phyloP scores from a whole-genome alignment of 177 flowering plant species.

The Tripterygium wilfordii region DNA sequence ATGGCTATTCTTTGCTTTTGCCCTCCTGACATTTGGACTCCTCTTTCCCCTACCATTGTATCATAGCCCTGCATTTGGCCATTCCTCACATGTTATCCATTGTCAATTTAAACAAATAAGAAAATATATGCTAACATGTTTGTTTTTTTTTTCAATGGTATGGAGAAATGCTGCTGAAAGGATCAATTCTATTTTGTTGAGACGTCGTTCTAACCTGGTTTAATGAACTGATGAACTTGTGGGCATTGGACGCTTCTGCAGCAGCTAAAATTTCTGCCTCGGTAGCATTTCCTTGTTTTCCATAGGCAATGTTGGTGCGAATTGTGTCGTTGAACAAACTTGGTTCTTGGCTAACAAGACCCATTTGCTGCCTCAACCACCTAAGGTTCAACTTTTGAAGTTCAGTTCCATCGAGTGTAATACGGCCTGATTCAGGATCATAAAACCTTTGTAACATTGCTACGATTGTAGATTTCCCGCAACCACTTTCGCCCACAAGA shows the following conservation, averaged over 20 bases:
- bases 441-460: constrained; percentile 42
- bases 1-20: constrained; percentile 45
- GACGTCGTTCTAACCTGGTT: constrained; percentile 22
- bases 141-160: neutral
- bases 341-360: constrained; percentile 49
- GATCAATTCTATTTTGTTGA: no score
- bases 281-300: constrained; percentile 27
- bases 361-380: constrained; percentile 50
- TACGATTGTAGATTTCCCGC: constrained; percentile 56
- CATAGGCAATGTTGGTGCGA: constrained; percentile 48
- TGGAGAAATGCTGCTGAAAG: neutral
- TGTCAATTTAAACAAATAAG: no score
- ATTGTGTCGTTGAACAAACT: constrained; percentile 41
- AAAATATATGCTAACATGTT: constrained; percentile 1
- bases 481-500: constrained; percentile 55
- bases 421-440: constrained; percentile 41
- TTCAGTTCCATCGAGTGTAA: constrained; percentile 35
- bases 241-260: constrained; percentile 41
- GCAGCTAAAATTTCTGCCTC: constrained; percentile 45
- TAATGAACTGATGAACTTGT: constrained; percentile 31
- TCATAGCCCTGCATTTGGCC: constrained; percentile 28
- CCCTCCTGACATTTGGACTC: constrained; percentile 42
- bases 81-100: no score
- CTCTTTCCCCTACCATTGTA: constrained; percentile 41
- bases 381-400: constrained; percentile 24